These are phyloP conservation scores for Plectosphaerella plurivora DNA, from an alignment of 2,329 filamentous ascomycete species.

Conservation along the genomic window DNA sequence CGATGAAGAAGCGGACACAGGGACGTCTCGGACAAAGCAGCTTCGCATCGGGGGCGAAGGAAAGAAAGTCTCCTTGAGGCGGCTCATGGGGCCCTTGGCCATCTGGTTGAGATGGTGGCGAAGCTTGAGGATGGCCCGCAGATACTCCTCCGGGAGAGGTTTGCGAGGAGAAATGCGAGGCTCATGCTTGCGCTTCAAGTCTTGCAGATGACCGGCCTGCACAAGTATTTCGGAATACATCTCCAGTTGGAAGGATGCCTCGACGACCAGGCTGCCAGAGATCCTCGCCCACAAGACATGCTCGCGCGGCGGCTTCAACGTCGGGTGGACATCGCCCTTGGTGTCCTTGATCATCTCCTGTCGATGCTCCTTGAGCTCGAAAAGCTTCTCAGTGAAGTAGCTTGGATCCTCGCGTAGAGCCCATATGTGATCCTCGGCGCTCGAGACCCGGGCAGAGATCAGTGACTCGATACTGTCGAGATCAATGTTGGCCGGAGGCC, in stretches of 20 bases:
- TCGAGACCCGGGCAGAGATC: constrained; percentile 31
- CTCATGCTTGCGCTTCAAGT: constrained; percentile 19
- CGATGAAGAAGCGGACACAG: neutral
- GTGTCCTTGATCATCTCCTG: constrained; percentile 35
- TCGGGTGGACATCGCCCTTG: constrained; percentile 22
- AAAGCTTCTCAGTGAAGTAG: constrained; percentile 45
- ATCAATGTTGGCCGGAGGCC: constrained; percentile 40
- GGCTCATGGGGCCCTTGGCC: constrained; percentile 22
- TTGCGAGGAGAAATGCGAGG: constrained; percentile 22
- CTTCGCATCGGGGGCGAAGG: constrained; percentile 36
- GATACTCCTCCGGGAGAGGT: constrained; percentile 32
- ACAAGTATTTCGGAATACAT: constrained; percentile 30
- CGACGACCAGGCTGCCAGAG: constrained; percentile 23
- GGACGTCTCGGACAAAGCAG: constrained; percentile 20
- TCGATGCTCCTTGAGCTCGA: constrained; percentile 40
- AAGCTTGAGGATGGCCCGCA: constrained; percentile 34
- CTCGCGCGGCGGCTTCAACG: constrained; percentile 7
- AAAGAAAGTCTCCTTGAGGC: constrained; percentile 16
- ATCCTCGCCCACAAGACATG: constrained; percentile 28
- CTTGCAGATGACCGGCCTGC: constrained; percentile 19
- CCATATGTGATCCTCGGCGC: constrained; percentile 50
- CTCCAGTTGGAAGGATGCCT: constrained; percentile 29
- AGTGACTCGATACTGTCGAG: constrained; percentile 37
- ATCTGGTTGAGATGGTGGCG: constrained; percentile 26
- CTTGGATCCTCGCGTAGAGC: constrained; percentile 52